Base-by-base conservation (phyloP, 148 eudicot species). In the Rhododendron molle region DNA sequence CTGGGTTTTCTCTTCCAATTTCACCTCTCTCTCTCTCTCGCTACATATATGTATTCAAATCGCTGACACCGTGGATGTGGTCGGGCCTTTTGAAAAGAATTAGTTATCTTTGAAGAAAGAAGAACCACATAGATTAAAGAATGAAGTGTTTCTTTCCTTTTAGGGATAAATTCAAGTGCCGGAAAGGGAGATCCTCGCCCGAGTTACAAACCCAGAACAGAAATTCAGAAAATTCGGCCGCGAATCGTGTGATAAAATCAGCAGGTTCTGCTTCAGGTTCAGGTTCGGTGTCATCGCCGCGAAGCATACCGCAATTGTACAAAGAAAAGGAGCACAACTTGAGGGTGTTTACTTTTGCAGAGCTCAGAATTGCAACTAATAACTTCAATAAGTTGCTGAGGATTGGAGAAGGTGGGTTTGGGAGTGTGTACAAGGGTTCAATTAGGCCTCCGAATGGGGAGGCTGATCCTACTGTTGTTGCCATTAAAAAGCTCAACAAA, bases 341-440 rank as follows among this genome's bases (percentile, higher is more conserved):
- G 88, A 91, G 90, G 89, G 92, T 83, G 30, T 92, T 93, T 84
- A 76, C 89, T 34, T 87, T 73, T 18, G 46, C 88, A 32, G 93
- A 93, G 88, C 90, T 93, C 2, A 89, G 86, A 73, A 87, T 87
- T 72, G 96, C 94, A 7, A 93, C 94, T 2, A 91, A 82, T 88
- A 86, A 85, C 84, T 93, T 93, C 84, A 92, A 87, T 46, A 92
- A 62, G 86, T 84, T 92, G 90, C 88, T 92, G 60, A 92, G 87
- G 90, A 90, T 93, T 85, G 96, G 96, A 14, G 93, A 93, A 56
- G 95, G 95, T 83, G 95, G 94, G 11, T 93, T 93, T 91, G 95
- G 94, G 47, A 88, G 90, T 88, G 95, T 93, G 40, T 93, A 92
- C 85, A 93, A 91, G 84, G 95, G 92, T 47, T 84, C 87, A 9